phyloP scores from a whole-genome alignment of 2,329 filamentous ascomycete genomes.

The Venturia carpophila region DNA sequence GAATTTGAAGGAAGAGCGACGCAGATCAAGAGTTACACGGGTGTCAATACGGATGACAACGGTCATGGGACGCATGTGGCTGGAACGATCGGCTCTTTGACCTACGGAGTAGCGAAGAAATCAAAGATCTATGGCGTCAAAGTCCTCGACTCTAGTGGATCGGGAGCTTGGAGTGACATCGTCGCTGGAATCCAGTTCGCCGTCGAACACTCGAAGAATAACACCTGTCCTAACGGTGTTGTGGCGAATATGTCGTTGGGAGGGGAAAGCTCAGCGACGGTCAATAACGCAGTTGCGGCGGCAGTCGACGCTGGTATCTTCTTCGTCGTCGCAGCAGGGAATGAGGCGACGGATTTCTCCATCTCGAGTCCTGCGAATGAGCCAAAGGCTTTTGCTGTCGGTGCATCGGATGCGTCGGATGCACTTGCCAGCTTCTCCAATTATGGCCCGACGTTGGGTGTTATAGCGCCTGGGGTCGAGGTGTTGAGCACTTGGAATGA shows the following conservation, averaged over 20 bases:
- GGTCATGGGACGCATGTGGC: conserved; percentile 59
- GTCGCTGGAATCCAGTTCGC: conserved; percentile 7
- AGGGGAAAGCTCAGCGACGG: conserved; percentile 35
- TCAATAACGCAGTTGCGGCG: conserved; percentile 44
- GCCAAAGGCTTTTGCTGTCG: conserved; percentile 18
- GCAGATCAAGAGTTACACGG: conserved; percentile 23
- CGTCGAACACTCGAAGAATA: conserved; percentile 9
- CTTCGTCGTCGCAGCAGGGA: conserved; percentile 50
- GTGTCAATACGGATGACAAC: conserved; percentile 38
- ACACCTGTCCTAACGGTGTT: conserved; percentile 26
- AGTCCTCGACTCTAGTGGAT: conserved; percentile 10
- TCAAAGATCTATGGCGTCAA: conserved; percentile 51
- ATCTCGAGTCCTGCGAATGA: conserved; percentile 14
- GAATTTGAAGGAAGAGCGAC: conserved; percentile 26
- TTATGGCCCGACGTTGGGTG: conserved; percentile 17
- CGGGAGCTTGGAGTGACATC: conserved; percentile 26
- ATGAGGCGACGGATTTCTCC: conserved; percentile 25
- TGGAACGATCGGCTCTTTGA: conserved; percentile 53
- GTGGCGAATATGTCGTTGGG: conserved; percentile 52
- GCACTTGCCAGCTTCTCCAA: conserved; percentile 10
- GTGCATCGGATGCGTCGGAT: conserved; percentile 15
- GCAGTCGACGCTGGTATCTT: conserved; percentile 43
- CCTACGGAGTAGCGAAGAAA: conserved; percentile 56
- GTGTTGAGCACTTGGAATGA: conserved; percentile 17
- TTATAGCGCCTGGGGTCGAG: conserved; percentile 18